phyloP scores from a whole-genome alignment of 2,329 filamentous ascomycete genomes.

The Stagonosporopsis rhizophila region DNA sequence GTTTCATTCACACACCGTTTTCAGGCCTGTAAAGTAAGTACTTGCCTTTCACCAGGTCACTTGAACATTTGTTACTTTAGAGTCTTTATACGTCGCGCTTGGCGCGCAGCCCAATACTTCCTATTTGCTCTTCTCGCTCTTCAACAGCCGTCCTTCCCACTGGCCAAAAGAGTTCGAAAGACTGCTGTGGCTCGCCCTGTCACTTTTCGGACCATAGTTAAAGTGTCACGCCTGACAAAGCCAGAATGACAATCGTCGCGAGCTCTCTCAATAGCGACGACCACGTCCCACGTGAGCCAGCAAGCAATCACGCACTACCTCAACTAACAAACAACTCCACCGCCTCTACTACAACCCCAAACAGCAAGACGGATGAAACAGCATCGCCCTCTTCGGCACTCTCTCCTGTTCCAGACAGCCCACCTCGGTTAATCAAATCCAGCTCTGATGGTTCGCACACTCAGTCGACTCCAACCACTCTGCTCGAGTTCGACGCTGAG shows the following conservation, averaged over 20 bases:
- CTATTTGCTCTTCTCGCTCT: too few relatives aligned
- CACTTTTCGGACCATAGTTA: not conserved
- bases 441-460: not conserved
- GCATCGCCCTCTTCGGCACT: not conserved
- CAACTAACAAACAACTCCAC: not conserved
- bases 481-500: not conserved
- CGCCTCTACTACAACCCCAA: not conserved
- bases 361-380: not conserved
- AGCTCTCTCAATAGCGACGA: not conserved
- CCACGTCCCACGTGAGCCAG: not conserved
- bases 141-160: too few relatives aligned
- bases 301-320: not conserved
- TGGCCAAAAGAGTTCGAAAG: not conserved
- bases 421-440: not conserved
- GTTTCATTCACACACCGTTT: not conserved
- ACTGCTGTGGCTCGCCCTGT: too few relatives aligned
- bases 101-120: too few relatives aligned
- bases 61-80: not conserved
- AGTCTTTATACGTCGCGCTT: not conserved
- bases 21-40: not conserved
- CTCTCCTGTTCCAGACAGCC: not conserved
- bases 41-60: not conserved
- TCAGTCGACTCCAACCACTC: not conserved
- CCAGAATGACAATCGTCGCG: slow-evolving; percentile 1
- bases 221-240: not conserved